Evolutionary conservation across 1,139 yeast species (phyloP).

Genomic region (Protomyces lactucae-debilis): DNA sequence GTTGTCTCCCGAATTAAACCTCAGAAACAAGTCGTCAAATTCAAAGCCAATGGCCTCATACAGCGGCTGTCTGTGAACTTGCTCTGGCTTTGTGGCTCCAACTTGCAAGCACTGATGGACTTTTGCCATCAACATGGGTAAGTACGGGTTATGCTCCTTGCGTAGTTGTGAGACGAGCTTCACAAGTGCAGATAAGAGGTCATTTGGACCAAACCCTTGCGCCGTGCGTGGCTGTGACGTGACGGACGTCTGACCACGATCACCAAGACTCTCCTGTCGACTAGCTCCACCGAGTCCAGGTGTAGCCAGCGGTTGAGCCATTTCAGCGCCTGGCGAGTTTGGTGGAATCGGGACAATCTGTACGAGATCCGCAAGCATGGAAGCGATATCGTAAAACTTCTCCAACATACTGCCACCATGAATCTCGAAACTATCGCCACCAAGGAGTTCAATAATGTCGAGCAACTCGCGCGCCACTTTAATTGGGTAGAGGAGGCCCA

Average conservation of each 20-base stretch:
- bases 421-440: conserved; percentile 2
- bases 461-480: conserved; percentile 1
- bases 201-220: background rate
- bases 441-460: background rate
- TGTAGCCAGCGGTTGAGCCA: background rate
- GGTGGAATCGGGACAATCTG: background rate
- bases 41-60: background rate
- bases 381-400: conserved; percentile 1
- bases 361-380: conserved; percentile 1
- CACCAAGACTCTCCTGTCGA: background rate
- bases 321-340: background rate
- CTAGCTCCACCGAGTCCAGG: background rate
- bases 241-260: background rate
- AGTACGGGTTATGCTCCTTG: background rate
- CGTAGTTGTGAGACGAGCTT: background rate
- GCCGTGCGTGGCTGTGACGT: background rate
- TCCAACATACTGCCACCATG: background rate
- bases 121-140: background rate
- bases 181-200: background rate
- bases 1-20: background rate
- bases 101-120: background rate
- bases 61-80: background rate
- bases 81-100: background rate
- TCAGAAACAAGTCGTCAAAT: background rate
- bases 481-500: conserved; percentile 1